Evolutionary conservation across 306 rosid genomes (phyloP).

Genomic region (Acacia crassicarpa): DNA sequence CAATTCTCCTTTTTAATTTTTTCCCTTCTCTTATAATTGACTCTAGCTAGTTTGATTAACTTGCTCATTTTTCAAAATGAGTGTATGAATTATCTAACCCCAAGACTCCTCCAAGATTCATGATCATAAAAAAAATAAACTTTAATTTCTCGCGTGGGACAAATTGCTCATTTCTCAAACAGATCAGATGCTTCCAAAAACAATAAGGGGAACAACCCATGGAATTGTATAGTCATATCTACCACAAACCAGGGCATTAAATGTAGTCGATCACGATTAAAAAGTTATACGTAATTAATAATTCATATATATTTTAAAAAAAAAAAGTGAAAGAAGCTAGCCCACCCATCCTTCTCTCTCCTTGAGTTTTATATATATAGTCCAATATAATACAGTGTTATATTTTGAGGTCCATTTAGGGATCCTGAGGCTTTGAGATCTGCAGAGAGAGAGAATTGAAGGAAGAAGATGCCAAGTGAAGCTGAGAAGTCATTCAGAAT

Average conservation of each 20-base stretch:
- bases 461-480: conserved; percentile 28
- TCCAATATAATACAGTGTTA: background rate
- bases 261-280: conserved; percentile 17
- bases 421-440: conserved; percentile 16
- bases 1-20: conserved; percentile 25
- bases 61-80: background rate
- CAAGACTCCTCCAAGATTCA: background rate
- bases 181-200: conserved; percentile 27
- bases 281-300: background rate
- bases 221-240: conserved; percentile 15
- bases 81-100: background rate
- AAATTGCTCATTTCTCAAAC: background rate
- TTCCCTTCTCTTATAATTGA: background rate
- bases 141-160: background rate
- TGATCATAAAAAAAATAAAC: background rate
- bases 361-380: background rate
- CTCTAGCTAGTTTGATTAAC: background rate
- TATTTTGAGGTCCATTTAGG: conserved; percentile 12
- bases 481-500: conserved; percentile 41
- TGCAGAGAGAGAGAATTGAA: background rate
- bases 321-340: background rate
- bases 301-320: background rate
- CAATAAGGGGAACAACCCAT: conserved; percentile 9
- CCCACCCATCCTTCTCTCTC: background rate
- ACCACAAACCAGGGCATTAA: conserved; percentile 32